phyloP scores from a whole-genome alignment of 768 basidiomycete genomes.

The Suillus decipiens region DNA sequence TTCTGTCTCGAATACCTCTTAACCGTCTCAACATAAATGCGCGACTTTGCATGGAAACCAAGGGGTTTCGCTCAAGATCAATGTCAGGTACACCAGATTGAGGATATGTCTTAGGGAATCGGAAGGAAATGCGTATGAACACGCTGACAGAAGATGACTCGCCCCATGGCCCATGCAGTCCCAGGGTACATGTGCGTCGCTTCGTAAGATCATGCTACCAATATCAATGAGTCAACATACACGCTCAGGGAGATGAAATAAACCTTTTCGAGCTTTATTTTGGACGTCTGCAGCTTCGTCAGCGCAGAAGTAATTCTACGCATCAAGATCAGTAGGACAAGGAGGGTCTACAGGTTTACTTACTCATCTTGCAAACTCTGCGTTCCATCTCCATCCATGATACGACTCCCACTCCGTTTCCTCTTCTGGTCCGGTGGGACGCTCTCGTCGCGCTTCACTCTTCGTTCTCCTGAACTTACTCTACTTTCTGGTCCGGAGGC shows the following conservation, averaged over 20 bases:
- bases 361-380: conserved; percentile 77
- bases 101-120: conserved; percentile 85
- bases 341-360: conserved; percentile 23
- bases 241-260: conserved; percentile 10
- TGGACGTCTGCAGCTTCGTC: conserved; percentile 61
- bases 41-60: conserved; percentile 76
- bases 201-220: conserved; percentile 66
- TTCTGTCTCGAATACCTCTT: conserved; percentile 65
- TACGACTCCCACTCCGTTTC: conserved; percentile 50
- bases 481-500: conserved; percentile 51
- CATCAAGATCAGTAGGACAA: conserved; percentile 8
- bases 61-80: conserved; percentile 80
- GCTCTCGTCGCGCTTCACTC: conserved; percentile 4
- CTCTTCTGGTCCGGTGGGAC: conserved; percentile 24
- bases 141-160: conserved; percentile 63
- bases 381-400: conserved; percentile 32
- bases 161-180: conserved; percentile 92
- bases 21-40: conserved; percentile 80
- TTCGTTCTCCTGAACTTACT: conserved; percentile 39
- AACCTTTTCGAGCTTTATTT: conserved; percentile 87
- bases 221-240: conserved; percentile 10
- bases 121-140: conserved; percentile 87
- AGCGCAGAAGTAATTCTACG: conserved; percentile 73
- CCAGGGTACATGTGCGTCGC: conserved; percentile 80
- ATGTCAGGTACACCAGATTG: conserved; percentile 68